Evolutionary conservation across 768 basidiomycete genomes (phyloP).

Genomic region (Lactarius pseudohatsudake): DNA sequence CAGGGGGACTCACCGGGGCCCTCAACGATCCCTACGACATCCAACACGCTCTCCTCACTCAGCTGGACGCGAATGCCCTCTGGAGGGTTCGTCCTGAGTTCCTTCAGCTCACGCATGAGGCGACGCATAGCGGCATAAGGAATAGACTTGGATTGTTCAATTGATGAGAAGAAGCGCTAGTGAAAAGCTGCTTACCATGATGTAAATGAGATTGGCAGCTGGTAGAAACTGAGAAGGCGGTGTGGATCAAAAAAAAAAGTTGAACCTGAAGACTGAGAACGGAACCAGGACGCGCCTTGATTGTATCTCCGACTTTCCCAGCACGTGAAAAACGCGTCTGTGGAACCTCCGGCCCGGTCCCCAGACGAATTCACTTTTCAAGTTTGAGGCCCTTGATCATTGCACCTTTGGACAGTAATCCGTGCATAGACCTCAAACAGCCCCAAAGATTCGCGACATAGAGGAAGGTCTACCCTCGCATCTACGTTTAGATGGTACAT

Average conservation of each 20-base stretch:
- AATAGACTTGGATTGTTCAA: slow-evolving; percentile 37
- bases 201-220: neutral
- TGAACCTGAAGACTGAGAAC: slow-evolving; percentile 4
- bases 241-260: slow-evolving; percentile 3
- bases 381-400: no score
- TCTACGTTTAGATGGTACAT: no score
- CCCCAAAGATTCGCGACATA: no score
- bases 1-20: slow-evolving; percentile 74
- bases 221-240: neutral
- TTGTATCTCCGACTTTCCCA: neutral
- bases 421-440: no score
- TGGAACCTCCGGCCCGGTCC: neutral
- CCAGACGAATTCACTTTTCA: no score
- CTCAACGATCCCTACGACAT: slow-evolving; percentile 84
- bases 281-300: neutral
- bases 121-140: slow-evolving; percentile 70
- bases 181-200: slow-evolving; percentile 5
- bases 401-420: no score
- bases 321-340: neutral
- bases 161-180: neutral
- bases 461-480: no score
- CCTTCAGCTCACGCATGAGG: slow-evolving; percentile 81
- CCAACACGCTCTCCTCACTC: slow-evolving; percentile 85
- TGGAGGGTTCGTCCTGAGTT: slow-evolving; percentile 78
- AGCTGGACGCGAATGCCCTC: slow-evolving; percentile 91